Base-by-base conservation (phyloP, 257 asterid genomes). In the Anisodus tanguticus region DNA sequence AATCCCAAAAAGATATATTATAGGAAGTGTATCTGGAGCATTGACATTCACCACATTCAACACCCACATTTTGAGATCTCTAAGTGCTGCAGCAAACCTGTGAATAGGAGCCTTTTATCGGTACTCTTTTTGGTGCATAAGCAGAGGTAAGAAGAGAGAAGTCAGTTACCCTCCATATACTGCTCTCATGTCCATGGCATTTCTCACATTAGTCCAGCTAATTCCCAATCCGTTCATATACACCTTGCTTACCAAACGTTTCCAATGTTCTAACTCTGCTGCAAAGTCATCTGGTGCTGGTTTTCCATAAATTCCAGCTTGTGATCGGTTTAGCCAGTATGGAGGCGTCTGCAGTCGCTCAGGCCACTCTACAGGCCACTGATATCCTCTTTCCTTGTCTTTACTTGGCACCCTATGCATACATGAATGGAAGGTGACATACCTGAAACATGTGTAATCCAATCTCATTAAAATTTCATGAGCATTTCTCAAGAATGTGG, bases 321-420 rank as follows among this genome's bases (percentile, higher is more conserved):
- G 93, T 49, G 98, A 85, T 86, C 63, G 87, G 88, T 91, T 88
- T 49, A 95, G 89, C 98, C 98, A 95, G 85, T 93, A 92, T 37
- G 98, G 98, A 63, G 93, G 91, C 35, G 91, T 86, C 68, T 86
- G 87, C 35, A 90, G 83, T 57, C 98, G 88, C 83, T 86, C 89
- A 22, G 98, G 98, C 98, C 98, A 95, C 88, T 93, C 94, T 77
- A 89, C 94, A 8, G 98, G 98, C 98, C 98, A 95, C 83, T 88
- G 90, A 19, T 95, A 86, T 22, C 98, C 98, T 88, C 98, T 91
- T 80, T 91, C 93, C 3, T 82, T 87, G 80, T 89, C 93, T 83
- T 85, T 91, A 8, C 84, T 60, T 11, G 94, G 97, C 51, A 88
- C 88, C 79, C 64, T 88, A 83, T 95, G 97, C 92, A 95, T 92